Conservation (phyloP, 176 grass and related monocot species). For the Guadua angustifolia region DNA sequence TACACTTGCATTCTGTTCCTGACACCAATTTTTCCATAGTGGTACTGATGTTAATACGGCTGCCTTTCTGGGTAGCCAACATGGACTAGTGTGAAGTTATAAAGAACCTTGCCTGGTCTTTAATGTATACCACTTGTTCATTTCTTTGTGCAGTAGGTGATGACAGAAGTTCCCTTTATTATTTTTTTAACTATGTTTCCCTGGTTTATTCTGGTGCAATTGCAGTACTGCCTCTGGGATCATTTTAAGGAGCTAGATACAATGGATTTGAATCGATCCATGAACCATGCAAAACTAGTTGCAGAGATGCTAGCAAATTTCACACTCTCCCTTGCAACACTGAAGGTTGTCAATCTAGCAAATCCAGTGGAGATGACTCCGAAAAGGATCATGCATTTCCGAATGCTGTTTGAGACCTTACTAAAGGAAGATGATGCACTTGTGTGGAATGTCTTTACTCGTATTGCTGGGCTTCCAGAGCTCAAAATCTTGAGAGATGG, state of each 20-base stretch:
- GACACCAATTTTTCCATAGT: neutral
- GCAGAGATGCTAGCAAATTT: slow-evolving; percentile 76
- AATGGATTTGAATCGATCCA: slow-evolving; percentile 71
- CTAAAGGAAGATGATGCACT: slow-evolving; percentile 59
- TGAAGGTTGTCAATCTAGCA: slow-evolving; percentile 74
- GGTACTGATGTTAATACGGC: neutral
- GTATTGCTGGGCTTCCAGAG: slow-evolving; percentile 65
- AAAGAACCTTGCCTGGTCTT: neutral
- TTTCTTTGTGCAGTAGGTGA: neutral
- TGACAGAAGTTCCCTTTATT: neutral
- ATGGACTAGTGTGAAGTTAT: neutral
- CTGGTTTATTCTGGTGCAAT: slow-evolving; percentile 39
- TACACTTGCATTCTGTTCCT: neutral
- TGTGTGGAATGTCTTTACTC: slow-evolving; percentile 85
- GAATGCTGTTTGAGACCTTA: slow-evolving; percentile 74
- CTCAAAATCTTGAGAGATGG: slow-evolving; percentile 67
- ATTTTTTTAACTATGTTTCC: slow-evolving; percentile 20
- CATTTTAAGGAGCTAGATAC: slow-evolving; percentile 87
- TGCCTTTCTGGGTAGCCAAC: neutral
- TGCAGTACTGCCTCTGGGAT: slow-evolving; percentile 88
- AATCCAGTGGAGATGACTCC: slow-evolving; percentile 63
- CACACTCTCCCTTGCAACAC: slow-evolving; percentile 71
- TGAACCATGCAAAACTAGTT: slow-evolving; percentile 82
- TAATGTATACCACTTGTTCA: neutral
- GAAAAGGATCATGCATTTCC: slow-evolving; percentile 69